Conservation (phyloP, 176 grass and related monocot genomes). For the Raddia guianensis region DNA sequence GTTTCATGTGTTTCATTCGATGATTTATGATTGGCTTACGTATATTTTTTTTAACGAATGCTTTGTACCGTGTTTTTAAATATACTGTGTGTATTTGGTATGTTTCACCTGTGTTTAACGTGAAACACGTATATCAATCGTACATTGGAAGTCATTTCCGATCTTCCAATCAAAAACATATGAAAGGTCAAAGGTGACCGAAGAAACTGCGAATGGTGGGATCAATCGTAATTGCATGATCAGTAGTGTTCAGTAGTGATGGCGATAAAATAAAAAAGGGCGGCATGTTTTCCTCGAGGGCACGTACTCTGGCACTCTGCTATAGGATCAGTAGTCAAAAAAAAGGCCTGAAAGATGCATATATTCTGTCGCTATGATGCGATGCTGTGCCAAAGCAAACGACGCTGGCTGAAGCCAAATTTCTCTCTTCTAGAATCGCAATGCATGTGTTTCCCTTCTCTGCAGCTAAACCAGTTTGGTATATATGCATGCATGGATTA, state of each 20-base stretch:
- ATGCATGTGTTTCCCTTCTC: background rate
- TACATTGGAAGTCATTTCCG: no score
- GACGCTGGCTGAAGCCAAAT: background rate
- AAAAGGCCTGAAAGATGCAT: constrained; percentile 17
- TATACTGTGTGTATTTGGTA: no score
- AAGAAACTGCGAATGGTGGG: background rate
- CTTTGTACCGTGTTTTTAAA: no score
- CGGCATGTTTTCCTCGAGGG: constrained; percentile 42
- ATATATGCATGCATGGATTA: no score
- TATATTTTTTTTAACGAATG: no score
- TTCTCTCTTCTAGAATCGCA: background rate
- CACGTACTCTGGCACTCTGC: no score
- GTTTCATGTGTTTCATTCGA: no score
- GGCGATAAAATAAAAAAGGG: background rate
- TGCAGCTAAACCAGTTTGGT: no score
- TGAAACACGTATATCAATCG: no score
- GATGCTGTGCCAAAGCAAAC: background rate
- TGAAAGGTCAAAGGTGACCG: background rate
- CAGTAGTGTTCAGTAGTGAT: background rate
- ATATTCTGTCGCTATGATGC: constrained; percentile 15
- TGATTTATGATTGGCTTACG: no score
- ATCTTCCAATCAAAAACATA: constrained; percentile 26
- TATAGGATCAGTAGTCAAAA: no score
- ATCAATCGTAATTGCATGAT: background rate
- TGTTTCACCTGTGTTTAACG: no score